A percentile compares a stretch with the other conserved stretches of the same genome.
Evolutionary conservation across 352 stramenopile species (phyloP).

Genomic region (Phytophthora syringae): DNA sequence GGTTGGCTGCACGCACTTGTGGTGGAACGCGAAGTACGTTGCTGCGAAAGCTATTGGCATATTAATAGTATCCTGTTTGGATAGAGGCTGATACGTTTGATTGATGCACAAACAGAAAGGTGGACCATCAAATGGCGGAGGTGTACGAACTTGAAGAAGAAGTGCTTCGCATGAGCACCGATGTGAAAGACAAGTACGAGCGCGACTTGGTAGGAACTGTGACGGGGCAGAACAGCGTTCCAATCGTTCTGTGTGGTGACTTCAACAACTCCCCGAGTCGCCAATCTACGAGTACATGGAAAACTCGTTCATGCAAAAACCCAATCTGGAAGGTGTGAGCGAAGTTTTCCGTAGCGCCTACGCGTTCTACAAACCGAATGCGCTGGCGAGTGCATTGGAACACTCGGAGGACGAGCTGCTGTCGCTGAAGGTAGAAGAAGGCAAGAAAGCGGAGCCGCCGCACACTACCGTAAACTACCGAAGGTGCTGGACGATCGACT

Average conservation of each 20-base stretch:
- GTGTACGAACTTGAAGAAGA: conserved; percentile 86
- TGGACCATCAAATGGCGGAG: conserved; percentile 89
- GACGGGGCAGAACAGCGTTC: conserved; percentile 60
- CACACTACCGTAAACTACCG: conserved; percentile 90
- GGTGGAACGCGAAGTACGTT: conserved; percentile 89
- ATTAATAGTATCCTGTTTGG: too few relatives aligned
- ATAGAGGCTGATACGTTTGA: too few relatives aligned
- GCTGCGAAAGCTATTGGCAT: too few relatives aligned
- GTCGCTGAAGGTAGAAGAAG: conserved; percentile 41
- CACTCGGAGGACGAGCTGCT: conserved; percentile 30
- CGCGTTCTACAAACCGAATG: conserved; percentile 66
- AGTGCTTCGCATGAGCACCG: conserved; percentile 78
- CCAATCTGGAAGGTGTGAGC: conserved; percentile 72
- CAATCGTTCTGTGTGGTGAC: conserved; percentile 85
- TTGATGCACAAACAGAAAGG: too few relatives aligned
- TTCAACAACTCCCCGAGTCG: conserved; percentile 91
- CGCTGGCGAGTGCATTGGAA: conserved; percentile 39
- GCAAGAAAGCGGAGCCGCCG: conserved; percentile 70
- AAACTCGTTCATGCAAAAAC: conserved; percentile 86
- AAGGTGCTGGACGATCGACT: conserved; percentile 90
- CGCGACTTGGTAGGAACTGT: conserved; percentile 56
- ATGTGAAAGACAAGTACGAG: conserved; percentile 86
- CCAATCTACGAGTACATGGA: conserved; percentile 90
- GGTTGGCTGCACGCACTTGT: conserved; percentile 85
- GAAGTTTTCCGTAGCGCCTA: conserved; percentile 83